These are phyloP conservation scores for Tothia fuscella DNA, from an alignment of 2,329 filamentous ascomycete genomes.

Conservation along the genomic window DNA sequence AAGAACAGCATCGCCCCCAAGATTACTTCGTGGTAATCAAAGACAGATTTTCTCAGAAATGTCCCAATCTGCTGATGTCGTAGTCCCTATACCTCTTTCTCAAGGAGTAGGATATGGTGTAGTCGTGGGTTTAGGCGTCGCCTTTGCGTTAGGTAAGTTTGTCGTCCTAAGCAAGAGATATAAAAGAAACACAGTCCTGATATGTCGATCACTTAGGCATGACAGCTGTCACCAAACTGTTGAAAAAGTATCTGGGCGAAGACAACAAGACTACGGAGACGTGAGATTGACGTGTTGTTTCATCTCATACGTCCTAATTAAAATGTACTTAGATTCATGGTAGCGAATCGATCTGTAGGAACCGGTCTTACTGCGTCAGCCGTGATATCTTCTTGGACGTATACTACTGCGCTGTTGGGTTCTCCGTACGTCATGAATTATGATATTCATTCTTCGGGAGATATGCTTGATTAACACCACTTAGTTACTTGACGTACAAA, in stretches of 20 bases:
- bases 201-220: constrained; percentile 56
- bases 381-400: constrained; percentile 89
- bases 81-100: constrained; percentile 21
- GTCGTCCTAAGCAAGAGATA: constrained; percentile 56
- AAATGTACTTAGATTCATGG: constrained; percentile 22
- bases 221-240: constrained; percentile 11
- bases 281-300: constrained; percentile 14
- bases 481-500: constrained; percentile 67
- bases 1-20: not conserved
- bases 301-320: constrained; percentile 21
- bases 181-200: constrained; percentile 81
- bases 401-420: constrained; percentile 65
- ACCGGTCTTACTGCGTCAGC: constrained; percentile 77
- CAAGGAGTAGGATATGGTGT: constrained; percentile 68
- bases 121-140: constrained; percentile 59
- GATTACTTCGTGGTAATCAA: not conserved
- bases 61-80: not conserved
- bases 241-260: constrained; percentile 6
- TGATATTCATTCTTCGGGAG: no score
- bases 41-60: not conserved
- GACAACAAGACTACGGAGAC: constrained; percentile 3
- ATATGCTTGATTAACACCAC: constrained; percentile 41
- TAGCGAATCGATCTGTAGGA: constrained; percentile 73
- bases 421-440: constrained; percentile 22
- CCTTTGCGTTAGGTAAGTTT: constrained; percentile 62